These are phyloP conservation scores for Phanerodontia chrysosporium DNA, from an alignment of 768 basidiomycete species.

Conservation along the genomic window DNA sequence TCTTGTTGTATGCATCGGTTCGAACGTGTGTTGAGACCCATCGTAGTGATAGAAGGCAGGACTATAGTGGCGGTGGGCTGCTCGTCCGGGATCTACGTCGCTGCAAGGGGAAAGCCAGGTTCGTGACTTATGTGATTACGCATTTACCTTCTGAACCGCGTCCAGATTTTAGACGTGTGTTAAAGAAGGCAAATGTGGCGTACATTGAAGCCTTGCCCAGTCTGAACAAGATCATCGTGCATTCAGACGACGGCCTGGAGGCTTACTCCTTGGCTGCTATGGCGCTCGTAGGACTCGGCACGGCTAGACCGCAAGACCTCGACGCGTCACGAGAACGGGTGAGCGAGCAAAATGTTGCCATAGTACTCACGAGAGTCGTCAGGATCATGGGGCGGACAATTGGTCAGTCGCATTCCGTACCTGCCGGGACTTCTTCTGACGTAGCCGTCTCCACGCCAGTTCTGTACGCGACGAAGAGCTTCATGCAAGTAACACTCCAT, in stretches of 20 bases:
- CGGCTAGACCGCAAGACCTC: constrained; percentile 41
- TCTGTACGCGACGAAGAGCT: constrained; percentile 60
- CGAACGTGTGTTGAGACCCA: not conserved
- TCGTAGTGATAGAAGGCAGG: constrained; percentile 44
- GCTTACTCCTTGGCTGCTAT: constrained; percentile 74
- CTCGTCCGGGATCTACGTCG: constrained; percentile 65
- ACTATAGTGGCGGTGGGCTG: constrained; percentile 64
- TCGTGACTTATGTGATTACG: constrained; percentile 18
- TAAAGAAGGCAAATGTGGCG: constrained; percentile 46
- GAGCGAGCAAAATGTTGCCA: constrained; percentile 45
- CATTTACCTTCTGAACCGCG: not conserved
- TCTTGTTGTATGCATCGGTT: not conserved
- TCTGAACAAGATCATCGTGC: constrained; percentile 69
- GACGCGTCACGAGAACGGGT: constrained; percentile 61
- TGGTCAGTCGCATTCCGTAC: constrained; percentile 36
- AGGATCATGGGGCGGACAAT: constrained; percentile 50
- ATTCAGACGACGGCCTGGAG: constrained; percentile 50
- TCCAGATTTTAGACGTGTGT: constrained; percentile 54
- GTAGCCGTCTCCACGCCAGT: constrained; percentile 37
- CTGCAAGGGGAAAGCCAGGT: constrained; percentile 53
- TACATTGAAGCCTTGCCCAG: constrained; percentile 54
- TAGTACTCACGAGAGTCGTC: constrained; percentile 60
- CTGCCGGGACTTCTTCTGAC: not conserved
- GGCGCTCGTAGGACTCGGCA: constrained; percentile 50
- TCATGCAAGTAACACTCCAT: constrained; percentile 57